Evolutionary conservation across 148 eudicot species (phyloP).

Genomic region (Diospyros kaki): DNA sequence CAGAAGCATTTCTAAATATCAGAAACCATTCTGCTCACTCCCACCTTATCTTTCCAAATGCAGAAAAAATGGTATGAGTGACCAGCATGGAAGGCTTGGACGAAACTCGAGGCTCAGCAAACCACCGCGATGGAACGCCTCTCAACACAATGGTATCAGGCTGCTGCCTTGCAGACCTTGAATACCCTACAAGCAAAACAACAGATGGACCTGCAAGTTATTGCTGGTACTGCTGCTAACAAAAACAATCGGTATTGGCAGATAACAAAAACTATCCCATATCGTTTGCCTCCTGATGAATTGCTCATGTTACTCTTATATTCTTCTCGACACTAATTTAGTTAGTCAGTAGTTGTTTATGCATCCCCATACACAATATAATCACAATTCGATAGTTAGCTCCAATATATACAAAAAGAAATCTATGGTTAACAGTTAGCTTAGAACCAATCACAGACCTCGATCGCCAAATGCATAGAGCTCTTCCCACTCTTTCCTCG

Average conservation of each 20-base stretch:
- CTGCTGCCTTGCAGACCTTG: constrained; percentile 52
- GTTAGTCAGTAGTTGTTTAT: too few species aligned
- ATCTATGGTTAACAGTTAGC: neutral
- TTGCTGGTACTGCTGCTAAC: neutral
- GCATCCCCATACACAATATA: too few species aligned
- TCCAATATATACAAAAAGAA: neutral
- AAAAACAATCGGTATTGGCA: neutral
- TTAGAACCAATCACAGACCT: constrained; percentile 31
- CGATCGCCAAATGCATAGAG: constrained; percentile 47
- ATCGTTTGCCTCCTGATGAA: too few species aligned
- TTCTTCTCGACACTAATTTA: too few species aligned
- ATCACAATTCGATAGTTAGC: too few species aligned
- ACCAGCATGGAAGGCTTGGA: constrained; percentile 89
- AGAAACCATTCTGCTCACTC: constrained; percentile 7
- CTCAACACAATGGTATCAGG: constrained; percentile 79
- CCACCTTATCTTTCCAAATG: constrained; percentile 78
- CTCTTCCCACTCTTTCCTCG: constrained; percentile 77
- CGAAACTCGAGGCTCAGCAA: constrained; percentile 87
- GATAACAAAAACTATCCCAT: too few species aligned
- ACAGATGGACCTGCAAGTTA: neutral
- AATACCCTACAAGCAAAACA: constrained; percentile 35
- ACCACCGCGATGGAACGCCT: constrained; percentile 92
- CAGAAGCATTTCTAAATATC: neutral
- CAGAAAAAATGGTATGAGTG: constrained; percentile 83
- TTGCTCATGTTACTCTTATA: too few species aligned